These are phyloP conservation scores for Rhynchosporium secalis DNA, from an alignment of 2,329 filamentous ascomycete genomes.

Conservation along the genomic window DNA sequence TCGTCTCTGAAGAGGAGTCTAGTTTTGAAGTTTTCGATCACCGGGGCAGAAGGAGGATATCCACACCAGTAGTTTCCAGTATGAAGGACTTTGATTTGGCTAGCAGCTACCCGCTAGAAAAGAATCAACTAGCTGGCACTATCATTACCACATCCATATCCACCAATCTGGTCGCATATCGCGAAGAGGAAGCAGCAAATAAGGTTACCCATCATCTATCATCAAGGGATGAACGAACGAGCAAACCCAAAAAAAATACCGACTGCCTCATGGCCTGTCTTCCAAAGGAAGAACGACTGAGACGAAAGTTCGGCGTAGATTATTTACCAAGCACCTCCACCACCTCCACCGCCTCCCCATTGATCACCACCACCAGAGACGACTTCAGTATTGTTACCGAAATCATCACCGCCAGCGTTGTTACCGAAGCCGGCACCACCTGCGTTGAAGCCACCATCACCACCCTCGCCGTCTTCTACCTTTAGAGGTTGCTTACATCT, in stretches of 20 bases:
- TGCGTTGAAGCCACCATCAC: constrained; percentile 29
- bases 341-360: background rate
- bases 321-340: constrained; percentile 4
- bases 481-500: constrained; percentile 43
- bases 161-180: background rate
- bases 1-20: background rate
- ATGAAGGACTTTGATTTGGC: constrained; percentile 2
- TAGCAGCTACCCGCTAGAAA: background rate
- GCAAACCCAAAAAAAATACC: constrained; percentile 3
- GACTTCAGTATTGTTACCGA: background rate
- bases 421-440: constrained; percentile 16
- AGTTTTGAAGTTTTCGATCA: background rate
- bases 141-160: background rate
- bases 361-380: constrained; percentile 8
- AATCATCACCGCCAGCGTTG: constrained; percentile 8
- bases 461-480: constrained; percentile 30
- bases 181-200: background rate
- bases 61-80: background rate
- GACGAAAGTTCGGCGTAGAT: background rate
- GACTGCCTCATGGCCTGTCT: constrained; percentile 9
- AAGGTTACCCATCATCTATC: constrained; percentile 8
- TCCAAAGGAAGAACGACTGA: background rate
- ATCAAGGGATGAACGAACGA: constrained; percentile 6
- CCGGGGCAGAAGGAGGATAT: background rate
- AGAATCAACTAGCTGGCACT: constrained; percentile 3